phyloP scores from a whole-genome alignment of 345 rosid genomes.

The Citrus inodora region DNA sequence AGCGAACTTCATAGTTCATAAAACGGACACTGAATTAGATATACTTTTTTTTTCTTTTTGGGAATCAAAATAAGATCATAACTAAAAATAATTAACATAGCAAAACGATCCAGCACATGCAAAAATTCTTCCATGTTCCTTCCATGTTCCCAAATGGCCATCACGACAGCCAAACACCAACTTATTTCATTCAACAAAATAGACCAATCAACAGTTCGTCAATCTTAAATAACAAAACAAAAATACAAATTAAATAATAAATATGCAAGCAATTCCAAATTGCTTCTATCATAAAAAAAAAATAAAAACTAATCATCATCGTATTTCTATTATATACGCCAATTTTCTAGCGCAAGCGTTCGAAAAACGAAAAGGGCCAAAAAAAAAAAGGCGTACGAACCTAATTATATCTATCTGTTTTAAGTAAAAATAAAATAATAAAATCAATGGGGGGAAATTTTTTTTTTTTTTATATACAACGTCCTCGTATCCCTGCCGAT shows the following conservation, averaged over 20 bases:
- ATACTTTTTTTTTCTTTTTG: too few species aligned
- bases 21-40: too few species aligned
- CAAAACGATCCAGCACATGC: not conserved
- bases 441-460: not conserved
- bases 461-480: not conserved
- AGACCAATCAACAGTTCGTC: not conserved
- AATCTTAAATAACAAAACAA: not conserved
- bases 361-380: too few species aligned
- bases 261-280: not conserved
- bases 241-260: too few species aligned
- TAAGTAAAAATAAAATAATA: not conserved
- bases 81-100: too few species aligned
- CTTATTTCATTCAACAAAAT: not conserved
- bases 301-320: not conserved
- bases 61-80: too few species aligned
- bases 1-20: too few species aligned
- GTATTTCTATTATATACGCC: not conserved
- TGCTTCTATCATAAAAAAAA: not conserved
- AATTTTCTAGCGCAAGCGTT: not conserved
- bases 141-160: not conserved
- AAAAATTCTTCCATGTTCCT: not conserved
- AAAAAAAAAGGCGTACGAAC: not conserved
- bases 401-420: not conserved
- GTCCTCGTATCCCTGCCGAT: not conserved
- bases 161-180: not conserved